Evolutionary conservation across 345 rosid genomes (phyloP).

Genomic region (Linum usitatissimum): DNA sequence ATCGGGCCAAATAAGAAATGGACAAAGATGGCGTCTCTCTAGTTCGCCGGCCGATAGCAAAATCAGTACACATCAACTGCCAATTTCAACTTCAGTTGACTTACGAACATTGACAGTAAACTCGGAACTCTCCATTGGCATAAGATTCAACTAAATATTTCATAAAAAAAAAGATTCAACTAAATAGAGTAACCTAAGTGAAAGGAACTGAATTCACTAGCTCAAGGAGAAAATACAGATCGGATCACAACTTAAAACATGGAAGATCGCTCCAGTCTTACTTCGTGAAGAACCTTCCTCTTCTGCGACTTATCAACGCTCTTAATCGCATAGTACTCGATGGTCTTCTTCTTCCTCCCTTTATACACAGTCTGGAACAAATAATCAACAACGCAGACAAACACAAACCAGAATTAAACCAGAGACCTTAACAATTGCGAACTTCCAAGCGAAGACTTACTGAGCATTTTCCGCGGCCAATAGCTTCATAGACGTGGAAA

Average conservation of each 20-base stretch:
- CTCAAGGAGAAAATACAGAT: background rate
- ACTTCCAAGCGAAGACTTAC: constrained; percentile 24
- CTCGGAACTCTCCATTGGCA: background rate
- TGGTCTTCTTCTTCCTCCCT: constrained; percentile 96
- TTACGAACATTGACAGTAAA: background rate
- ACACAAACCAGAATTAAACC: background rate
- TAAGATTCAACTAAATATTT: too few relatives aligned
- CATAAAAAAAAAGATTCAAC: too few relatives aligned
- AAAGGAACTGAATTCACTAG: background rate
- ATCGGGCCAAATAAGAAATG: background rate
- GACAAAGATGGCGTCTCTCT: background rate
- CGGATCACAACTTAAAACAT: background rate
- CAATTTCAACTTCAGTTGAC: background rate
- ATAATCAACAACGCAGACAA: background rate
- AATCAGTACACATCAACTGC: background rate
- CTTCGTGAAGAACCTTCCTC: constrained; percentile 93
- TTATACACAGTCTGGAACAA: constrained; percentile 62
- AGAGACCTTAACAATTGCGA: background rate
- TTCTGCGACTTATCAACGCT: constrained; percentile 87
- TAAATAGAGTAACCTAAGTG: background rate
- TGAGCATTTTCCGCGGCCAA: constrained; percentile 96
- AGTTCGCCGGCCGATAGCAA: background rate
- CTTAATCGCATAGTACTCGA: constrained; percentile 91
- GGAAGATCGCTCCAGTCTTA: constrained; percentile 17
- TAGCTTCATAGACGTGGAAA: constrained; percentile 90